Evolutionary conservation across 2,329 filamentous ascomycete genomes (phyloP).

Genomic region (Periconia macrospinosa): DNA sequence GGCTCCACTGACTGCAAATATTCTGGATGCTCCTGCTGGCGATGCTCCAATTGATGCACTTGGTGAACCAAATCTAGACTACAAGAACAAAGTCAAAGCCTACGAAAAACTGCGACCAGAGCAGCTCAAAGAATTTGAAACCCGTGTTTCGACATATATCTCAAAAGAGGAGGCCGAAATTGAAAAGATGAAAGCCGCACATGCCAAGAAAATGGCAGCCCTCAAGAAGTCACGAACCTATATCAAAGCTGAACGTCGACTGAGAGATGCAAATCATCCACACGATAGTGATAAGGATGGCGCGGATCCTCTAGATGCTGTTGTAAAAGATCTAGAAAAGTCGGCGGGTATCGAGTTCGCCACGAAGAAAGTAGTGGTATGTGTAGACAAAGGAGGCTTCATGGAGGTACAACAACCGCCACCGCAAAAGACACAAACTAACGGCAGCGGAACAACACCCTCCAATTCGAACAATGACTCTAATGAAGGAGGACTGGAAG

Average conservation of each 20-base stretch:
- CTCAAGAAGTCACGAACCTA: conserved; percentile 72
- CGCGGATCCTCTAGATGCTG: conserved; percentile 64
- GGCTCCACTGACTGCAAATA: conserved; percentile 77
- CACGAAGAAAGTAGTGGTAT: conserved; percentile 65
- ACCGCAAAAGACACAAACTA: conserved; percentile 31
- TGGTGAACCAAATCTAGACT: conserved; percentile 21
- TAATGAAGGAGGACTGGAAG: conserved; percentile 35
- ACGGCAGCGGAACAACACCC: conserved; percentile 28
- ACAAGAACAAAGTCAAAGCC: conserved; percentile 48
- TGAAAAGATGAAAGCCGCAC: conserved; percentile 77
- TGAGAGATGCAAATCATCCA: conserved; percentile 55
- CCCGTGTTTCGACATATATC: conserved; percentile 73
- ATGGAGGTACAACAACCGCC: conserved; percentile 56
- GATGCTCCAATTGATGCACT: conserved; percentile 23
- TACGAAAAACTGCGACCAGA: conserved; percentile 71
- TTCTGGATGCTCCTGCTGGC: conserved; percentile 66
- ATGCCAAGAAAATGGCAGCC: conserved; percentile 73
- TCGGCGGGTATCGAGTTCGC: conserved; percentile 68
- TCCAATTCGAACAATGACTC: conserved; percentile 31
- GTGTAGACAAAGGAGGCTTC: conserved; percentile 77
- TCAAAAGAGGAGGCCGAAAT: conserved; percentile 78
- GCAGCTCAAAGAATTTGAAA: conserved; percentile 82
- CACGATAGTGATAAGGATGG: conserved; percentile 20
- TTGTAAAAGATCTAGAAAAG: conserved; percentile 74
- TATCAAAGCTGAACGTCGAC: conserved; percentile 72